These are phyloP conservation scores for Lactarius tabidus DNA, from an alignment of 768 basidiomycete species.

Conservation along the genomic window DNA sequence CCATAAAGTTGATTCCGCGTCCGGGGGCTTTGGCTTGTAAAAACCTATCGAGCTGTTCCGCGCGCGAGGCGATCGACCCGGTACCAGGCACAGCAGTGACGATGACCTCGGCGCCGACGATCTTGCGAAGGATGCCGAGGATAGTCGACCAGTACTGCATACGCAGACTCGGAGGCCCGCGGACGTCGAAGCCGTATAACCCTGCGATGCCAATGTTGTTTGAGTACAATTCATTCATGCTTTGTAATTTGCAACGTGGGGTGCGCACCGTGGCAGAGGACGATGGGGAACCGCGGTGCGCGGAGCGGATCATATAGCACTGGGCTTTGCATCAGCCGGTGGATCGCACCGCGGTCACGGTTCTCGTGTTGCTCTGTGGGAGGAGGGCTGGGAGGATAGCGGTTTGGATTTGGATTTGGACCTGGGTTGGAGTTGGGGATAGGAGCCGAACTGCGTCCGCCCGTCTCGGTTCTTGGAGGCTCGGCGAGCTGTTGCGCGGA, in stretches of 20 bases:
- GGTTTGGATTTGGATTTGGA: neutral
- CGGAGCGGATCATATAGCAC: conserved; percentile 73
- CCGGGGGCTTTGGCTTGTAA: conserved; percentile 64
- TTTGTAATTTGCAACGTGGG: neutral
- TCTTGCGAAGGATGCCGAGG: conserved; percentile 70
- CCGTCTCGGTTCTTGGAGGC: neutral
- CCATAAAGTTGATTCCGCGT: conserved; percentile 86
- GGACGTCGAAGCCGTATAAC: conserved; percentile 91
- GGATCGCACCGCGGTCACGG: conserved; percentile 49
- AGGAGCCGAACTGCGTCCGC: neutral
- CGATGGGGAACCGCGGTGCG: conserved; percentile 83
- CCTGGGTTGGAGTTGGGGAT: neutral
- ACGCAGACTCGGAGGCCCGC: conserved; percentile 80
- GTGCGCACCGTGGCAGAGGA: conserved; percentile 86
- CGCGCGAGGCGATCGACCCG: conserved; percentile 81
- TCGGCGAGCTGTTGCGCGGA: neutral
- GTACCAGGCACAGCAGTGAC: conserved; percentile 93
- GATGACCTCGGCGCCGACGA: conserved; percentile 89
- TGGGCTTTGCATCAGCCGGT: conserved; percentile 71
- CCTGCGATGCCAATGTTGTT: too few relatives aligned
- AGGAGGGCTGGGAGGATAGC: neutral
- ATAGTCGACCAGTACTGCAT: conserved; percentile 96
- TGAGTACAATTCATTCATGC: neutral
- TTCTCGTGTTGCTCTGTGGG: conserved; percentile 17
- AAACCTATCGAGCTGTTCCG: conserved; percentile 67